Percentiles rank a stretch among this genome's conserved stretches.
phyloP scores from a whole-genome alignment of 1,139 yeast species.

The Yamadazyma sp. region DNA sequence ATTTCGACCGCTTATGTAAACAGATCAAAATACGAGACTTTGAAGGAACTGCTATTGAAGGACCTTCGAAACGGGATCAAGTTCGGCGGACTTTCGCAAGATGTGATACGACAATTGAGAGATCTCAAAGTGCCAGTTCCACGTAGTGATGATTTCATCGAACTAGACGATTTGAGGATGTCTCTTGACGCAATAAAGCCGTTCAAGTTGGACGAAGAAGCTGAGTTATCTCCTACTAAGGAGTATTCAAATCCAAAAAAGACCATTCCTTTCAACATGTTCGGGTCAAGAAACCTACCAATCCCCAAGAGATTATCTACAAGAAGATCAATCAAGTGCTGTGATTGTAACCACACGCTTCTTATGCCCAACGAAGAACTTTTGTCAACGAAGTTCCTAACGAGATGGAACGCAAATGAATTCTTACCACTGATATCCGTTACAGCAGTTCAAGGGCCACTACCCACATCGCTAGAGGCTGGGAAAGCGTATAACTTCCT shows the following conservation, averaged over 20 bases:
- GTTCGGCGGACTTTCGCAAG: conserved; percentile 12
- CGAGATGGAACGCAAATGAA: conserved; percentile 37
- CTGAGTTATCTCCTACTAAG: conserved; percentile 4
- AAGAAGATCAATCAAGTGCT: conserved; percentile 27
- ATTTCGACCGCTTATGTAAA: conserved; percentile 5
- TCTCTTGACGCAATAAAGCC: conserved; percentile 7
- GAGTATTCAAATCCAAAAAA: background rate
- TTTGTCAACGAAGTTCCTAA: conserved; percentile 29
- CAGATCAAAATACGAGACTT: conserved; percentile 9
- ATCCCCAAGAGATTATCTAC: conserved; percentile 24
- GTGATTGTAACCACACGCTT: conserved; percentile 28
- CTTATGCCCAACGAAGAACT: conserved; percentile 27
- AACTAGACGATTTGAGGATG: conserved; percentile 6
- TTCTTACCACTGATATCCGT: conserved; percentile 27
- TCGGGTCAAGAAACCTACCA: background rate
- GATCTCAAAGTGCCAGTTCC: conserved; percentile 14
- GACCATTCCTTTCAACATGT: conserved; percentile 3
- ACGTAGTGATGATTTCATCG: conserved; percentile 5
- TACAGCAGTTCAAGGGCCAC: background rate
- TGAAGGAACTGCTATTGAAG: conserved; percentile 10
- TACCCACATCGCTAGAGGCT: conserved; percentile 14
- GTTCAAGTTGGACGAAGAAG: conserved; percentile 8
- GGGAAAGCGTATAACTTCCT: conserved; percentile 19
- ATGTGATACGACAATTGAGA: conserved; percentile 14
- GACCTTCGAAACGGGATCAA: conserved; percentile 13